Conservation (phyloP, 306 rosid genomes). For the Inga laurina region DNA sequence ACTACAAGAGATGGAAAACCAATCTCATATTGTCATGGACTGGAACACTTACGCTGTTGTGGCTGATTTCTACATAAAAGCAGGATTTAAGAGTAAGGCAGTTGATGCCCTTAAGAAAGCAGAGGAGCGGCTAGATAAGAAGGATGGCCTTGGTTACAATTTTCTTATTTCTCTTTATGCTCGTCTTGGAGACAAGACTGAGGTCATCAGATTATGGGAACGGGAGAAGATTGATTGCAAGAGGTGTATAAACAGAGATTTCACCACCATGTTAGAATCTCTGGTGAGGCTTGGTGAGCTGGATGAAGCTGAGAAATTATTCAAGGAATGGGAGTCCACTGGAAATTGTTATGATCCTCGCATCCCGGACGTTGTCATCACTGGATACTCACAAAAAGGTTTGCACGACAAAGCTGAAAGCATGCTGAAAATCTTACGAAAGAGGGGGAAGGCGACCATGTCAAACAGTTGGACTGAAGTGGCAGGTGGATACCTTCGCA, state of each 20-base stretch:
- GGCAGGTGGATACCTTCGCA: slow-evolving; percentile 53
- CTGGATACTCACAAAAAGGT: slow-evolving; percentile 54
- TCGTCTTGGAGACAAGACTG: slow-evolving; percentile 54
- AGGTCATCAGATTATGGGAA: slow-evolving; percentile 74
- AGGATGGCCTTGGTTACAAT: slow-evolving; percentile 68
- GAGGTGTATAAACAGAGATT: slow-evolving; percentile 81
- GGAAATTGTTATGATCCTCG: slow-evolving; percentile 72
- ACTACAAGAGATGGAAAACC: slow-evolving; percentile 75
- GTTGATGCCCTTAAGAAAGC: slow-evolving; percentile 58
- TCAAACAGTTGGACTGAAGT: slow-evolving; percentile 63
- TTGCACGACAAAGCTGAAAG: slow-evolving; percentile 65
- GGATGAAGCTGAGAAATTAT: slow-evolving; percentile 67
- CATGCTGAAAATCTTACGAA: slow-evolving; percentile 56
- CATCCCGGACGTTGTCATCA: slow-evolving; percentile 55
- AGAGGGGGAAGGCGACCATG: slow-evolving; percentile 58
- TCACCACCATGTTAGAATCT: slow-evolving; percentile 53
- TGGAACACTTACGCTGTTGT: slow-evolving; percentile 83
- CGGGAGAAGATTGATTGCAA: slow-evolving; percentile 62
- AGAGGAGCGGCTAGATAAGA: slow-evolving; percentile 65
- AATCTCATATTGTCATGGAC: slow-evolving; percentile 64
- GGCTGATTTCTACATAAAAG: slow-evolving; percentile 68
- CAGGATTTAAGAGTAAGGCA: slow-evolving; percentile 49
- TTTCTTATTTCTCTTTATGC: slow-evolving; percentile 73
- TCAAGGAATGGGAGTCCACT: slow-evolving; percentile 77
- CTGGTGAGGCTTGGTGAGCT: slow-evolving; percentile 70